These are phyloP conservation scores for Jackrogersella minutella DNA, from an alignment of 495 filamentous ascomycete species.

Conservation along the genomic window DNA sequence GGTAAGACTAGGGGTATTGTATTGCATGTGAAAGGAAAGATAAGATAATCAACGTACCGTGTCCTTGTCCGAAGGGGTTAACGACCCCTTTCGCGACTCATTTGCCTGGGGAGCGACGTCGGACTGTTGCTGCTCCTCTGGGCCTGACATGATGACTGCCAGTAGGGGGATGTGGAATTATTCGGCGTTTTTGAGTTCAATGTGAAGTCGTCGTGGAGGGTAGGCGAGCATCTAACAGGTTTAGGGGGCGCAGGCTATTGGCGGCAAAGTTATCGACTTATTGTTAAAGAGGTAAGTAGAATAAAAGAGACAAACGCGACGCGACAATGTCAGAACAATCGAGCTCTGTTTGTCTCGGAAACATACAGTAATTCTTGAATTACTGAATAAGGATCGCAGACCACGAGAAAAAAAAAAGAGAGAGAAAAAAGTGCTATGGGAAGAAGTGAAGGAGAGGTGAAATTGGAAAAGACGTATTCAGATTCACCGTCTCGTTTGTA, in stretches of 20 bases:
- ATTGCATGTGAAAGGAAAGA: constrained; percentile 17
- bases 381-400: constrained; percentile 38
- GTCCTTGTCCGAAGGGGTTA: constrained; percentile 49
- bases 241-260: not conserved
- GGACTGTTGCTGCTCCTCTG: constrained; percentile 36
- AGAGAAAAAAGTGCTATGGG: constrained; percentile 27
- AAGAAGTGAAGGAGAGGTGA: constrained; percentile 26
- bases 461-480: constrained; percentile 15
- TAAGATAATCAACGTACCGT: constrained; percentile 44
- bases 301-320: constrained; percentile 25
- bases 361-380: not conserved
- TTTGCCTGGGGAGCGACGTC: constrained; percentile 35
- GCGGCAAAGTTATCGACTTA: constrained; percentile 1
- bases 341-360: constrained; percentile 2
- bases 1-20: too few relatives aligned
- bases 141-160: constrained; percentile 40
- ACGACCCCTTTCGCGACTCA: constrained; percentile 42
- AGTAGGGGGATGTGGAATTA: not conserved
- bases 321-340: constrained; percentile 11
- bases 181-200: not conserved
- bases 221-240: constrained; percentile 24
- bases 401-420: constrained; percentile 29
- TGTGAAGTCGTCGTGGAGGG: constrained; percentile 10
- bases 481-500: constrained; percentile 39
- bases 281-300: constrained; percentile 13